Conservation (phyloP, 306 rosid species). For the Acmispon strigosus region DNA sequence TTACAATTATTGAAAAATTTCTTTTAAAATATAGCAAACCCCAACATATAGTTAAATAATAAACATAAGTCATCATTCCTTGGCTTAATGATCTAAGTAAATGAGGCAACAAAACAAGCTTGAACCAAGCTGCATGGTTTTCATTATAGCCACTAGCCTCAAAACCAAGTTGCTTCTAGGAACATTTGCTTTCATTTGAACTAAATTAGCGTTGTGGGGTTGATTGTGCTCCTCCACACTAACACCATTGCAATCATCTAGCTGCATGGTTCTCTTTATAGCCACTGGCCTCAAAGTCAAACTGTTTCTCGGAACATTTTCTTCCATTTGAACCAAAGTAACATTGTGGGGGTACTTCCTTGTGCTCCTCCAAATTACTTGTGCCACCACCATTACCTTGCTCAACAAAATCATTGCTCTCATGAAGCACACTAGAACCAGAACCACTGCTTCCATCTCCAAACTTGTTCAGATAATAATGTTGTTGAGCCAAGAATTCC, state of each 20-base stretch:
- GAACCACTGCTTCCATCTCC: neutral
- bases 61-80: no score
- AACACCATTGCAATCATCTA: no score
- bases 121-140: neutral
- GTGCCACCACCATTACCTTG: neutral
- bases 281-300: no score
- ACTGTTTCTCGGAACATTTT: no score
- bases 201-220: neutral
- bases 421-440: neutral
- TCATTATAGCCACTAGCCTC: neutral
- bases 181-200: neutral
- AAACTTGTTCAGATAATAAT: neutral
- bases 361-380: neutral
- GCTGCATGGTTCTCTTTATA: no score
- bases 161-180: neutral
- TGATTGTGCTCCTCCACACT: neutral
- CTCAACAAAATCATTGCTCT: neutral
- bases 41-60: no score
- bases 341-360: neutral
- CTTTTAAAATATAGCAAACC: no score
- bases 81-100: no score
- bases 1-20: no score
- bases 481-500: slow-evolving; percentile 32
- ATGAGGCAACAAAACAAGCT: no score
- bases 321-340: neutral